These are phyloP conservation scores for Vairimorpha apis DNA, from an alignment of 371 early-diverging fungal species.

Conservation along the genomic window DNA sequence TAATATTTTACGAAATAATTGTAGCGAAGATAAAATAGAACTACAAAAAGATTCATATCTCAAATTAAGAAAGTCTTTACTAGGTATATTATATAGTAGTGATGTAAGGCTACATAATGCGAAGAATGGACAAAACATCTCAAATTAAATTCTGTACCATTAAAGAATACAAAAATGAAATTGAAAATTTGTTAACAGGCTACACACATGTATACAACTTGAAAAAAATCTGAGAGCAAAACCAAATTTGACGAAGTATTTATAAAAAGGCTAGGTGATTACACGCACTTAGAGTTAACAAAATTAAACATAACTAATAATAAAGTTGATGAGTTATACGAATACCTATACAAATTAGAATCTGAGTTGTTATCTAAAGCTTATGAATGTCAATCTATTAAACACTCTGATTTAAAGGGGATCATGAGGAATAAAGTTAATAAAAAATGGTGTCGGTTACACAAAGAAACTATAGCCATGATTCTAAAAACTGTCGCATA, in stretches of 20 bases:
- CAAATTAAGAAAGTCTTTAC: too few species aligned
- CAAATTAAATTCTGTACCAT: background rate
- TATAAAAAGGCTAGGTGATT: background rate
- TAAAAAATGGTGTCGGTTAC: background rate
- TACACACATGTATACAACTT: background rate
- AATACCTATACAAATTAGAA: background rate
- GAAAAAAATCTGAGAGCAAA: background rate
- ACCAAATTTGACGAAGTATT: background rate
- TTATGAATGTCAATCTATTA: too few species aligned
- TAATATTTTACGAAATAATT: too few species aligned
- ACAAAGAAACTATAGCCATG: background rate
- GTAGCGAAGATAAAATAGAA: too few species aligned
- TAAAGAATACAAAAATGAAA: background rate
- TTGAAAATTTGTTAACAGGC: background rate
- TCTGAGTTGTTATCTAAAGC: background rate
- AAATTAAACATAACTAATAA: background rate
- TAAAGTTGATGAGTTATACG: background rate
- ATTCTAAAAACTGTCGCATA: background rate
- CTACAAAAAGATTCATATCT: too few species aligned
- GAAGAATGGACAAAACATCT: background rate
- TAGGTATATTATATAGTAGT: background rate
- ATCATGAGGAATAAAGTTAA: too few species aligned
- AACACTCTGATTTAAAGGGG: too few species aligned
- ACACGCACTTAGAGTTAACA: constrained; percentile 2
- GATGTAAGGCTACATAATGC: background rate